These are phyloP conservation scores for Metschnikowia orientalis DNA, from an alignment of 805 yeast species.

Conservation along the genomic window DNA sequence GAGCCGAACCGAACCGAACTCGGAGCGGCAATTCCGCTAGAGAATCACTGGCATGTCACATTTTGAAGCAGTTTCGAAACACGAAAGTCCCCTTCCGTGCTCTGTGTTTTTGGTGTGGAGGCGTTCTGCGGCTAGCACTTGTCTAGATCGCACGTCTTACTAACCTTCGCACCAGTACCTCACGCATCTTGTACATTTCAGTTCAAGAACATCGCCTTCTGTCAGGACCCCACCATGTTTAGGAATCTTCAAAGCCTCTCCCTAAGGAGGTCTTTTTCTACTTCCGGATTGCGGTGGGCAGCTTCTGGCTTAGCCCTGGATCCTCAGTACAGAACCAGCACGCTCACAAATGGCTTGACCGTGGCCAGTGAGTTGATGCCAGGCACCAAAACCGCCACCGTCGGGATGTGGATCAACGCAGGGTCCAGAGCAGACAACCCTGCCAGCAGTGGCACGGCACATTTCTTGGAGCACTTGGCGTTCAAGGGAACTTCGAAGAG, in stretches of 20 bases:
- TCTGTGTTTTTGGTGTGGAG: too few relatives aligned
- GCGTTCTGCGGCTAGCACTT: too few relatives aligned
- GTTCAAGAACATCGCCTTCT: neutral
- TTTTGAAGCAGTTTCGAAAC: too few relatives aligned
- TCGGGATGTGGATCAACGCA: conserved; percentile 97
- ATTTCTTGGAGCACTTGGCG: conserved; percentile 92
- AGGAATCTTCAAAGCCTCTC: conserved; percentile 1
- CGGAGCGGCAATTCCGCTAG: too few relatives aligned
- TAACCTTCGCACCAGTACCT: too few relatives aligned
- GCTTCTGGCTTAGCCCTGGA: too few relatives aligned
- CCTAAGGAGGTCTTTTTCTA: conserved; percentile 3
- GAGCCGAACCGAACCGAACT: too few relatives aligned
- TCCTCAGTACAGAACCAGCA: conserved; percentile 51
- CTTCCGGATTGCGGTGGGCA: conserved; percentile 6
- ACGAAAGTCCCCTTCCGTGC: too few relatives aligned
- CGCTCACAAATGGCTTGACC: conserved; percentile 85
- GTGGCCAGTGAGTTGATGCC: conserved; percentile 91
- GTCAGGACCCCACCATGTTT: conserved; percentile 7
- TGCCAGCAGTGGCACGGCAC: conserved; percentile 90
- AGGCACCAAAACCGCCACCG: conserved; percentile 88
- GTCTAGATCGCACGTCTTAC: too few relatives aligned
- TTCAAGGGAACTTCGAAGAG: conserved; percentile 89
- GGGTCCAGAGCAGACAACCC: conserved; percentile 95
- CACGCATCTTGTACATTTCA: neutral
- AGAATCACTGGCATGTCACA: too few relatives aligned